Evolutionary conservation across 345 rosid species (phyloP), one percentile per base, ranked within the genome.

Genomic region (Luvunga scandens): DNA sequence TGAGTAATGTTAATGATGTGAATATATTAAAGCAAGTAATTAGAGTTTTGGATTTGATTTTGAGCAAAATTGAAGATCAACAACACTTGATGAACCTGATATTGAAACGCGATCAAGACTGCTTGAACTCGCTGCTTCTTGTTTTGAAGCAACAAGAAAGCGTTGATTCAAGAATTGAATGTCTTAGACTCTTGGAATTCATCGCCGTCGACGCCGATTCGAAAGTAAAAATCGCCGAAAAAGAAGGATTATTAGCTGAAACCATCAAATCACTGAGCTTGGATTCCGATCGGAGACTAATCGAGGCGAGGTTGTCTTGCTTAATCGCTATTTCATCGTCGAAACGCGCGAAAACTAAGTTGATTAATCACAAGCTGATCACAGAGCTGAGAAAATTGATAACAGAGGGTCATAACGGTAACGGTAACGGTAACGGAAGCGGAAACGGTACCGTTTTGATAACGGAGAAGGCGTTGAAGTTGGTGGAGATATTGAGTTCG

Each of bases 391-490:
- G 80, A 70, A 87, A 86, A 31, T 82, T 94, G 1, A 80, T 93
- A 6, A 77, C 84, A n/a, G 83, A 79, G 22, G 62, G 42, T 3
- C 50, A 12, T 48, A 48, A 14, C 22, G 56, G 55, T 27, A 70
- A 34, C 28, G 50, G 24, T 50, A 70, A 66, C 50, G 70, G 39
- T 6, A 57, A n/a, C 27, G 27, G 62, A 8, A 59, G 12, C 50
- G 1, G 18, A 66, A 66, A 53, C 61, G 61, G 31, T 24, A 79
- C 63, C 61, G 84, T 83, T 10, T 71, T 91, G 19, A 77, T 75
- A 64, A 85, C 86, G 24, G 99, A 94, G 82, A 96, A 92, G 80
- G 88, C 89, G 7, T 67, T 96, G 88, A 89, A 86, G 76, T 85
- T 94, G 76, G 69, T 94, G 27, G 98, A 91, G 77, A 83, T 75